These are phyloP conservation scores for Diaporthe longicolla DNA, from an alignment of 2,329 filamentous ascomycete genomes.

Conservation along the genomic window DNA sequence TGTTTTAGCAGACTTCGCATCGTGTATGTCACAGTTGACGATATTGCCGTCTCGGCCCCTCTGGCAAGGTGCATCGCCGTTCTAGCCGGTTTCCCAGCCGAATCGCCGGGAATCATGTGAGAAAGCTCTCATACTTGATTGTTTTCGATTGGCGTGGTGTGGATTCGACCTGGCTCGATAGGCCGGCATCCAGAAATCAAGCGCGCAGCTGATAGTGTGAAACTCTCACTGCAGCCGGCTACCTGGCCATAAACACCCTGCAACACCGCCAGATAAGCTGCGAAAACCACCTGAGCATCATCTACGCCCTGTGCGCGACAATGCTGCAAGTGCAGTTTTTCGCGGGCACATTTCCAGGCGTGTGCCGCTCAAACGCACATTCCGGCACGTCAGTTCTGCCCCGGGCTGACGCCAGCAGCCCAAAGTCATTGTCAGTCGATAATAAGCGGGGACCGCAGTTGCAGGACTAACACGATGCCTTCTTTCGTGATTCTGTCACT, in stretches of 20 bases:
- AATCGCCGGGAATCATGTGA: constrained; percentile 9
- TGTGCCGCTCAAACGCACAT: neutral
- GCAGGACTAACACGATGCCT: constrained; percentile 9
- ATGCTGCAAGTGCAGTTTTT: constrained; percentile 35
- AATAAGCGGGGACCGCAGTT: neutral
- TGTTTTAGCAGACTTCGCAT: neutral
- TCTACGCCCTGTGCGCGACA: neutral
- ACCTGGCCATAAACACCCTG: constrained; percentile 29
- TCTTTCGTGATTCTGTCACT: neutral
- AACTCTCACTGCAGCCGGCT: constrained; percentile 37
- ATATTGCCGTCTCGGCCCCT: neutral
- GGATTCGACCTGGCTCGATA: constrained; percentile 36
- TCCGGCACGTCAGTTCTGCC: constrained; percentile 18
- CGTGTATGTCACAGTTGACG: neutral
- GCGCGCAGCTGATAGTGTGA: constrained; percentile 39
- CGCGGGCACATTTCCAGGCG: neutral
- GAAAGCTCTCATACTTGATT: constrained; percentile 14
- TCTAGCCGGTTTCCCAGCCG: constrained; percentile 15
- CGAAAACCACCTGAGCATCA: constrained; percentile 9
- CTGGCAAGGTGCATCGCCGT: constrained; percentile 25
- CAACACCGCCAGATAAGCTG: constrained; percentile 35
- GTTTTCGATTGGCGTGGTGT: constrained; percentile 33
- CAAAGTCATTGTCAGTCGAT: neutral
- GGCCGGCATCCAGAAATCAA: constrained; percentile 18
- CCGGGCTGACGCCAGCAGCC: constrained; percentile 14